Base-by-base conservation (phyloP, 1,284 basidiomycete species). In the Cryptococcus sp. region DNA sequence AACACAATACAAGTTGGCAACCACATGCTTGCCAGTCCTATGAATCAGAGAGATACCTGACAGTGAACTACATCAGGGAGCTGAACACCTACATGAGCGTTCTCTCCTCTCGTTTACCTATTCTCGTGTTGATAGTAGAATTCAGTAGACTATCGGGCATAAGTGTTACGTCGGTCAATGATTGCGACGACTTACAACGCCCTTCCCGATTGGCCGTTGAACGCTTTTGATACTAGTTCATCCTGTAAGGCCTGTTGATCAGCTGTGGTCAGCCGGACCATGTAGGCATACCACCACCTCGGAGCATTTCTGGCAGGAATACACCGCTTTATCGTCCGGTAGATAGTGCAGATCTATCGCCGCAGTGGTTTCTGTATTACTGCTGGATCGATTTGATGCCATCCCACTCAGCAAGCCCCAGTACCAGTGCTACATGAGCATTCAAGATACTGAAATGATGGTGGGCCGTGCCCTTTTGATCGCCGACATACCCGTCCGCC, bases 11-110 rank as follows among this genome's bases (percentile, higher is more conserved):
- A 76, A 61, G 43, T 76, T 73, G 0, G 72, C 72, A 9, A 74
- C 72, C 2, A 72, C 74, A 49, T 76, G 74, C 24, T 56, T 65
- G 2, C 74, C 74, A 14, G 74, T 76, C 43, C 73, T 75, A 49
- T 18, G 9, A 14, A 7, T 40, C 31, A 14, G 14, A n/a, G n/a
- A n/a, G n/a, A 49, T 76, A 73, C 24, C 56, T 65, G 2, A 73
- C 74, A 14, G 74, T 76, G 40, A 72, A 74, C 47, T 18, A 7
- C 10, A 7, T 40, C 31, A 14, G 14, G 32, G 16, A 4, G 31
- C 7, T 22, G 21, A 24, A 11, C 2, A 57, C 71, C 55, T 45
- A 75, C 74, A 73, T 45, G 4, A 76, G 61, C 45, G 61, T 68
- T 10, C 73, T 53, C 36, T 74, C 71, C 52, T 74, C 73, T 11